Evolutionary conservation across 192 early-diverging fungal genomes (phyloP).

Genomic region (Umbelopsis isabellina): DNA sequence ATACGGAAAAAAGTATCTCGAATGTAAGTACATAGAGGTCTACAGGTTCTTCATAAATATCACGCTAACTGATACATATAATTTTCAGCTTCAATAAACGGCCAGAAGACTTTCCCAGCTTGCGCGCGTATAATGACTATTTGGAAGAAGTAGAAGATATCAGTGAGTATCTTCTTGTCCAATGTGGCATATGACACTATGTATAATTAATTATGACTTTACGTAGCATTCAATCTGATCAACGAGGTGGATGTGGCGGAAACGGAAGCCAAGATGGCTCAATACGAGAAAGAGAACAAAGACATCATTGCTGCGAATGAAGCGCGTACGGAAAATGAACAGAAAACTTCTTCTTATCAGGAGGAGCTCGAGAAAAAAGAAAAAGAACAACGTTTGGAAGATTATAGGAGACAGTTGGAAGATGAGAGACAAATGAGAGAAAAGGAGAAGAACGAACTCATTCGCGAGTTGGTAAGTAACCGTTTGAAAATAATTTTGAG

Average conservation of each 20-base stretch:
- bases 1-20: slow-evolving; percentile 75
- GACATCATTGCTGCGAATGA: slow-evolving; percentile 76
- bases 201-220: not conserved
- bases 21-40: slow-evolving; percentile 47
- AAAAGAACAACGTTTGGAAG: slow-evolving; percentile 62
- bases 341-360: slow-evolving; percentile 47
- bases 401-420: slow-evolving; percentile 69
- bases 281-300: slow-evolving; percentile 78
- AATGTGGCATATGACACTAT: not conserved
- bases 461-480: slow-evolving; percentile 69
- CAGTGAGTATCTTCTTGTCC: slow-evolving; percentile 48
- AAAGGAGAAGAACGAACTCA: slow-evolving; percentile 67
- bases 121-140: slow-evolving; percentile 87
- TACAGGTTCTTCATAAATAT: not conserved
- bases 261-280: slow-evolving; percentile 75
- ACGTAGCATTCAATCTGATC: slow-evolving; percentile 78
- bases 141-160: slow-evolving; percentile 89
- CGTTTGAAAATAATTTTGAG: not conserved
- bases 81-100: slow-evolving; percentile 81
- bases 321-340: slow-evolving; percentile 62
- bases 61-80: not conserved
- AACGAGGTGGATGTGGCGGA: slow-evolving; percentile 86
- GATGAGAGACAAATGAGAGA: slow-evolving; percentile 71
- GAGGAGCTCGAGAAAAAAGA: slow-evolving; percentile 55
- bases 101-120: slow-evolving; percentile 80